Evolutionary conservation across 768 basidiomycete species (phyloP).

Genomic region (Xerocomellus chrysenteron): DNA sequence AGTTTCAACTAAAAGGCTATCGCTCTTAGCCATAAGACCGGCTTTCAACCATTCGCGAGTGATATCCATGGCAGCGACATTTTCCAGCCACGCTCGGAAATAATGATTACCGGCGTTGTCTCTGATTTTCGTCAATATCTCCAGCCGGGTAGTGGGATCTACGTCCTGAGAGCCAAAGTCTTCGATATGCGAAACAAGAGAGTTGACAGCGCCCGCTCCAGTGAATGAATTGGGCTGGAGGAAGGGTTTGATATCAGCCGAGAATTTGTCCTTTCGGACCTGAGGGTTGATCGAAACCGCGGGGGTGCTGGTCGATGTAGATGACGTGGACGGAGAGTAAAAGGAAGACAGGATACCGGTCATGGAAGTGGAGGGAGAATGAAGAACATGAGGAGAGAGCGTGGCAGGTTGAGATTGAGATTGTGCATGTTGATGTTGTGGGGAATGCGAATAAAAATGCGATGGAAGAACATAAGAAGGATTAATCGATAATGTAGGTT

Average conservation of each 20-base stretch:
- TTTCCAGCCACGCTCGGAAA: conserved; percentile 84
- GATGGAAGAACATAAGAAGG: conserved; percentile 39
- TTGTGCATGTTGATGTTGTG: conserved; percentile 29
- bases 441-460: conserved; percentile 38
- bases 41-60: conserved; percentile 81
- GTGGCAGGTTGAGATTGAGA: conserved; percentile 51
- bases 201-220: conserved; percentile 64
- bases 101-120: conserved; percentile 86
- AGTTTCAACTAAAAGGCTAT: conserved; percentile 61
- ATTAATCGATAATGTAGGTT: conserved; percentile 43
- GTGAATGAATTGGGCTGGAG: conserved; percentile 60
- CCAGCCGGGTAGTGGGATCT: conserved; percentile 61
- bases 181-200: conserved; percentile 57
- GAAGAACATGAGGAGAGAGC: conserved; percentile 68
- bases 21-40: conserved; percentile 55
- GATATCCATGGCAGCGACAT: conserved; percentile 69
- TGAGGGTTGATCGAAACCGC: conserved; percentile 42
- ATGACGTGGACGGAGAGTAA: conserved; percentile 36
- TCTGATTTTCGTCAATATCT: conserved; percentile 77
- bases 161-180: conserved; percentile 65
- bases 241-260: conserved; percentile 50
- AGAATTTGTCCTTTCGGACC: conserved; percentile 56
- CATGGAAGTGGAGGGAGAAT: conserved; percentile 48
- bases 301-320: conserved; percentile 27
- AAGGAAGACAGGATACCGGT: conserved; percentile 37